Conservation (phyloP, 2,329 filamentous ascomycete genomes). For the Balansia obtecta region DNA sequence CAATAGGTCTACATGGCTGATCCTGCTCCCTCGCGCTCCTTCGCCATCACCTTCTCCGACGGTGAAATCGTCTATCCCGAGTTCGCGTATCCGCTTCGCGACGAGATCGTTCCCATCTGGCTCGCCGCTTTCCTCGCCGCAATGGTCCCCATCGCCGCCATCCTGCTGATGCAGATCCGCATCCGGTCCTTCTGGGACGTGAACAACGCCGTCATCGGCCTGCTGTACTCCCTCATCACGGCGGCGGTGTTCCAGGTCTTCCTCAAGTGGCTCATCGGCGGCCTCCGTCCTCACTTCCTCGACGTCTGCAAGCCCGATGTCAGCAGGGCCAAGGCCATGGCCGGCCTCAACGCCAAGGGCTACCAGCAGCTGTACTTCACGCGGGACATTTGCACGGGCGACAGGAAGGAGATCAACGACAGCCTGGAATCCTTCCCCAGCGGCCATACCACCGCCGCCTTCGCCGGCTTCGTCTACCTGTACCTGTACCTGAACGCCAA, state of each 20-base stretch:
- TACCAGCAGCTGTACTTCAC: conserved; percentile 55
- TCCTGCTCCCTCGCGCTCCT: conserved; percentile 45
- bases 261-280: conserved; percentile 63
- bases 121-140: conserved; percentile 52
- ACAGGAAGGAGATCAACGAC: conserved; percentile 52
- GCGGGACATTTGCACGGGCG: conserved; percentile 55
- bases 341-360: conserved; percentile 36
- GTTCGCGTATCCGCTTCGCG: conserved; percentile 58
- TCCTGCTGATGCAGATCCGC: conserved; percentile 54
- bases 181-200: conserved; percentile 56
- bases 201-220: conserved; percentile 58
- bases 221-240: conserved; percentile 56
- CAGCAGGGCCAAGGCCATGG: conserved; percentile 7
- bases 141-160: conserved; percentile 51
- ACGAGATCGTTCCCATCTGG: conserved; percentile 62
- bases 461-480: conserved; percentile 58
- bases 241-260: conserved; percentile 69
- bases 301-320: conserved; percentile 50
- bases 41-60: conserved; percentile 53
- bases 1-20: conserved; percentile 47
- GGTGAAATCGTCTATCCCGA: conserved; percentile 58
- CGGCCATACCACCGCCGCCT: conserved; percentile 62
- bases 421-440: conserved; percentile 59
- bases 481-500: conserved; percentile 68
- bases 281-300: conserved; percentile 60